Evolutionary conservation across 768 basidiomycete species (phyloP).

Genomic region (Tricholoma matsutake): DNA sequence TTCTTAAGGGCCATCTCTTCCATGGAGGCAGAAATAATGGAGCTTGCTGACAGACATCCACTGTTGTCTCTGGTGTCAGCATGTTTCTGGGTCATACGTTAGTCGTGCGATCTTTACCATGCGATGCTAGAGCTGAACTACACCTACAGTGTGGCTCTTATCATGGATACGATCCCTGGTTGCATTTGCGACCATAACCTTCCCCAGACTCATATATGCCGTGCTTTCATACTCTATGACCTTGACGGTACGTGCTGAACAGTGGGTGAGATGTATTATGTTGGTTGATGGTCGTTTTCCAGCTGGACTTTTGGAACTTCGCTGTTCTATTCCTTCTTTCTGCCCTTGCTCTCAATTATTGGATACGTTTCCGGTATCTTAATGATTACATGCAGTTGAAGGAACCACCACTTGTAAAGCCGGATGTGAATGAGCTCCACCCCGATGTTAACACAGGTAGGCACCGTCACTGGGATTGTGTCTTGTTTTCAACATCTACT

Average conservation of each 20-base stretch:
- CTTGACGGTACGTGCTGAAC: conserved; percentile 56
- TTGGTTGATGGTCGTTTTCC: conserved; percentile 10
- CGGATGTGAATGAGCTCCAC: conserved; percentile 83
- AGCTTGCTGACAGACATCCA: conserved; percentile 54
- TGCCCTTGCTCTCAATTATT: conserved; percentile 70
- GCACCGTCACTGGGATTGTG: not conserved
- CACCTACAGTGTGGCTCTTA: conserved; percentile 67
- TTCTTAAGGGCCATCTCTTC: not conserved
- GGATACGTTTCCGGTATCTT: conserved; percentile 79
- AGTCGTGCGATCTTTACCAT: conserved; percentile 29
- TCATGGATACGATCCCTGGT: conserved; percentile 75
- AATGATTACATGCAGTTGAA: conserved; percentile 74
- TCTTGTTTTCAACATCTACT: conserved; percentile 12
- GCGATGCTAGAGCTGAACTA: conserved; percentile 8
- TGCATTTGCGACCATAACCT: conserved; percentile 76
- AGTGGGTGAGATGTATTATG: not conserved
- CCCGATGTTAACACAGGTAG: conserved; percentile 81
- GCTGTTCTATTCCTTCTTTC: conserved; percentile 71
- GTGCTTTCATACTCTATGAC: conserved; percentile 88
- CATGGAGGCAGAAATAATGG: conserved; percentile 39
- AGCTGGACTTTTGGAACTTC: conserved; percentile 93
- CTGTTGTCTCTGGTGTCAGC: conserved; percentile 75
- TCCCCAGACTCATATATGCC: conserved; percentile 76
- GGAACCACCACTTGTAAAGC: conserved; percentile 78
- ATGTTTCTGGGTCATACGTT: conserved; percentile 81